phyloP scores from a whole-genome alignment of 2,329 filamentous ascomycete genomes.

The Aspergillus sergii region DNA sequence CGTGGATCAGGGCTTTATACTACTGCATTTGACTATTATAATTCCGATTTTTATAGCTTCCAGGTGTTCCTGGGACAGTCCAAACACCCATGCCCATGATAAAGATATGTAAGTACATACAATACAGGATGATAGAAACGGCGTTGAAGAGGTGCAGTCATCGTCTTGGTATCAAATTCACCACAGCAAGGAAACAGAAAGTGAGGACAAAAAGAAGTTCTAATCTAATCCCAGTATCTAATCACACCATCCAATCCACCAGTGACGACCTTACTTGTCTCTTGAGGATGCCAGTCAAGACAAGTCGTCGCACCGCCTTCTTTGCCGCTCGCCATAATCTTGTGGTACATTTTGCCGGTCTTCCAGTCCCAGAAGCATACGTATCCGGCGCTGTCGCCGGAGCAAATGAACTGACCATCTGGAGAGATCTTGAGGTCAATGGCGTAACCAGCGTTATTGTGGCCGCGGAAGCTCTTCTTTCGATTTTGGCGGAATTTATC shows the following conservation, averaged over 20 bases:
- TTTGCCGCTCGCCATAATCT: constrained; percentile 71
- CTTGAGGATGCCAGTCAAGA: constrained; percentile 95
- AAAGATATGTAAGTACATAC: background rate
- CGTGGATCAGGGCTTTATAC: too few relatives aligned
- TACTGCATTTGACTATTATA: background rate
- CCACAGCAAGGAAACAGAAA: background rate
- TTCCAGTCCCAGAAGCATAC: constrained; percentile 99
- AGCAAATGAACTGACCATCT: constrained; percentile 87
- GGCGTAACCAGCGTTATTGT: constrained; percentile 93
- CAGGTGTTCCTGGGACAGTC: background rate
- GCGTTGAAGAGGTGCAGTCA: background rate
- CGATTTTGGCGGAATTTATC: constrained; percentile 97
- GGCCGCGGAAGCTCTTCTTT: constrained; percentile 94
- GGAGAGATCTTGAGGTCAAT: constrained; percentile 87
- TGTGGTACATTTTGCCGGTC: constrained; percentile 98
- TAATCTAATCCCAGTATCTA: constrained; percentile 82
- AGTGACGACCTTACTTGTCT: constrained; percentile 90
- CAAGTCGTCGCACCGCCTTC: constrained; percentile 81
- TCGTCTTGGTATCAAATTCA: constrained; percentile 2
- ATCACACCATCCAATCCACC: constrained; percentile 88
- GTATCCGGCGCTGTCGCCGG: constrained; percentile 84
- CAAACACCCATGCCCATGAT: background rate
- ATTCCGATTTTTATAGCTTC: background rate
- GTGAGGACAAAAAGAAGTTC: background rate
- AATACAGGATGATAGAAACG: background rate